These are phyloP conservation scores for Podaxis sp. DNA, from an alignment of 768 basidiomycete genomes.

Conservation along the genomic window DNA sequence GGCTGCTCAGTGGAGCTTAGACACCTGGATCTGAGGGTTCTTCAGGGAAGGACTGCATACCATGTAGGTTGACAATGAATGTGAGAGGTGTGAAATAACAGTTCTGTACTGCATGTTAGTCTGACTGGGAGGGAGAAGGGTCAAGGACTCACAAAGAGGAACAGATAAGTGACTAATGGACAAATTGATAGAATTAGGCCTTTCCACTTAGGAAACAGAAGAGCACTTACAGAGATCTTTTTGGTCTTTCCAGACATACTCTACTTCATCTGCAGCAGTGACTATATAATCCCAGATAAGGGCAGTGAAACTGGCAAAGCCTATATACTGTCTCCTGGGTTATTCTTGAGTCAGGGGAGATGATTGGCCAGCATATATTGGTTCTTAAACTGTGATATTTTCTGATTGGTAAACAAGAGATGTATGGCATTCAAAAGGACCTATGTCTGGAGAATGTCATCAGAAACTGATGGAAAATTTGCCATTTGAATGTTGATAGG, in stretches of 20 bases:
- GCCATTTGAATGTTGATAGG: too few species aligned
- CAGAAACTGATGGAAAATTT: too few species aligned
- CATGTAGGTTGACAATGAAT: slow-evolving; percentile 58
- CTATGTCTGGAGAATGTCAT: too few species aligned
- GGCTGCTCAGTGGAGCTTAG: slow-evolving; percentile 24
- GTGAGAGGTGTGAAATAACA: slow-evolving; percentile 63
- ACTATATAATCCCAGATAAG: slow-evolving; percentile 58
- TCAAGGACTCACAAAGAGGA: slow-evolving; percentile 37
- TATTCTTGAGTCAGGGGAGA: neutral
- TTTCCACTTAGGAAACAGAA: neutral
- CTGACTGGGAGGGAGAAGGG: neutral
- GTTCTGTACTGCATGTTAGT: slow-evolving; percentile 37
- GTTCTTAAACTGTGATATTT: neutral
- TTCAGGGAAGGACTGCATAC: slow-evolving; percentile 20
- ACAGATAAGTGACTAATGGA: slow-evolving; percentile 39
- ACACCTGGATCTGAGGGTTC: neutral
- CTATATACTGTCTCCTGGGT: slow-evolving; percentile 39
- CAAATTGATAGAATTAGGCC: too few species aligned
- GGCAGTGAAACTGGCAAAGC: slow-evolving; percentile 47
- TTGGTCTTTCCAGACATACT: slow-evolving; percentile 50
- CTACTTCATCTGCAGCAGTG: slow-evolving; percentile 50
- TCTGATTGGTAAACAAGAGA: neutral
- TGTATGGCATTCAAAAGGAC: too few species aligned
- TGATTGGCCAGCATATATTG: neutral
- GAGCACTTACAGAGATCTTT: slow-evolving; percentile 42